Base-by-base conservation (phyloP, 2,329 filamentous ascomycete species). In the Acrodontium crateriforme region DNA sequence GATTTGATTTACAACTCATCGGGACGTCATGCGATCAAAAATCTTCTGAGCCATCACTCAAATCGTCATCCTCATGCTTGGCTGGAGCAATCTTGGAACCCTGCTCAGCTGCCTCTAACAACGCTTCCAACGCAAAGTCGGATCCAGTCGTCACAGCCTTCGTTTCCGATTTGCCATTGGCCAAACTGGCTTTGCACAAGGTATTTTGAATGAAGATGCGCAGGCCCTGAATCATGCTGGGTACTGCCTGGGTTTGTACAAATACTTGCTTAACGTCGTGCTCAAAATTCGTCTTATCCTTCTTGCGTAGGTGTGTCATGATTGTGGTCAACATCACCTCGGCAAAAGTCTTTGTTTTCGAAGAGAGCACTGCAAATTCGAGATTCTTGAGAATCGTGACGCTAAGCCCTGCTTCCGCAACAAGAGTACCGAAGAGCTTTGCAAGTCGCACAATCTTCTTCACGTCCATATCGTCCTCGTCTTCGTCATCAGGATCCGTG, bases 191-290 rank as follows among this genome's bases (percentile, higher is more conserved):
- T 49, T 74, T 78, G 4, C 69, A 62, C 10, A 94, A 66, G 24
- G 78, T 69, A 50, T 78, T 84, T 46, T 72, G 71, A 28, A 95
- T 47, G 47, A 93, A 89, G 53, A 77, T 91, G 36, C 79, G 74
- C 39, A 94, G 47, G 0, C 81, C 80, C 31, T 71, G 71, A 4
- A 76, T 71, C 36, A 94, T 67, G 32, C 76, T 69, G 1, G 74
- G 71, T 2, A 71, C 64, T 18, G 73, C 70, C 32, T 69, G 68
- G 1, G 71, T 68, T 8, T 69, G 68, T 11, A 67, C 57, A 49
- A 93, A 81, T 2, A 83, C 58, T 26, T 73, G 73, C 37, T 69
- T 60, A 16, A 92, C 56, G 2, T 62, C 59, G 29, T 63, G 61
- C 32, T 74, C 68, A 36, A 74, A 65, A 1, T 26, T 31, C 8